Conservation (phyloP, 352 stramenopile species). For the Globisporangium iwayamae region DNA sequence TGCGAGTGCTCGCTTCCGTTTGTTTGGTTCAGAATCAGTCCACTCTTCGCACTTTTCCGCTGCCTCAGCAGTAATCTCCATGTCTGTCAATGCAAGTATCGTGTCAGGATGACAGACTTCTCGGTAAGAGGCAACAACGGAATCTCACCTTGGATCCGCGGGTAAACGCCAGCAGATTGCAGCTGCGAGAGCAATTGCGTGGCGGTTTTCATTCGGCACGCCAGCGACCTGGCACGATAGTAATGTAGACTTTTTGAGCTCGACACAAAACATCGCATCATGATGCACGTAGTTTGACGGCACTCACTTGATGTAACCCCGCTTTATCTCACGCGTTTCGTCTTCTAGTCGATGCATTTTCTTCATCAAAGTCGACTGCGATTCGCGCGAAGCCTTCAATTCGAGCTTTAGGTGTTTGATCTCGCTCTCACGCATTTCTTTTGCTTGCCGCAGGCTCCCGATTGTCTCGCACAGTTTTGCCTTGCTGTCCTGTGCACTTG, state of each 20-base stretch:
- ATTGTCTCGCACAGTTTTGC: slow-evolving; percentile 56
- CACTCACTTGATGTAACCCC: slow-evolving; percentile 51
- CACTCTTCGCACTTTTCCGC: slow-evolving; percentile 25
- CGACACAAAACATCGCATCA: not conserved
- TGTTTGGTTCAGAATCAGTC: slow-evolving; percentile 31
- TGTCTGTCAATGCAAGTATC: not conserved
- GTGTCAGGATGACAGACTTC: not conserved
- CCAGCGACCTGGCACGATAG: slow-evolving; percentile 36
- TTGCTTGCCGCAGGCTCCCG: slow-evolving; percentile 46
- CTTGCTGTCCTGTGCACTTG: slow-evolving; percentile 34
- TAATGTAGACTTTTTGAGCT: not conserved
- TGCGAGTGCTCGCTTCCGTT: slow-evolving; percentile 31
- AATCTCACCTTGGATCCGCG: slow-evolving; percentile 15
- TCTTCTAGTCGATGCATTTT: slow-evolving; percentile 43
- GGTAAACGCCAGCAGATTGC: slow-evolving; percentile 22
- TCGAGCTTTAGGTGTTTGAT: slow-evolving; percentile 42
- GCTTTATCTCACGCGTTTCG: slow-evolving; percentile 37
- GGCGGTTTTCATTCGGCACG: slow-evolving; percentile 50
- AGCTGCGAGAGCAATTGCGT: slow-evolving; percentile 43
- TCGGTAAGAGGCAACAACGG: not conserved
- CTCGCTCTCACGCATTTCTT: slow-evolving; percentile 39
- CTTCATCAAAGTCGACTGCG: slow-evolving; percentile 35
- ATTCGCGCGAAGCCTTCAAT: slow-evolving; percentile 41
- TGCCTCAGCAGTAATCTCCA: slow-evolving; percentile 17
- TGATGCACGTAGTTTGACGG: not conserved